phyloP scores from a whole-genome alignment of 495 filamentous ascomycete genomes.

The Hyaloscypha variabilis region DNA sequence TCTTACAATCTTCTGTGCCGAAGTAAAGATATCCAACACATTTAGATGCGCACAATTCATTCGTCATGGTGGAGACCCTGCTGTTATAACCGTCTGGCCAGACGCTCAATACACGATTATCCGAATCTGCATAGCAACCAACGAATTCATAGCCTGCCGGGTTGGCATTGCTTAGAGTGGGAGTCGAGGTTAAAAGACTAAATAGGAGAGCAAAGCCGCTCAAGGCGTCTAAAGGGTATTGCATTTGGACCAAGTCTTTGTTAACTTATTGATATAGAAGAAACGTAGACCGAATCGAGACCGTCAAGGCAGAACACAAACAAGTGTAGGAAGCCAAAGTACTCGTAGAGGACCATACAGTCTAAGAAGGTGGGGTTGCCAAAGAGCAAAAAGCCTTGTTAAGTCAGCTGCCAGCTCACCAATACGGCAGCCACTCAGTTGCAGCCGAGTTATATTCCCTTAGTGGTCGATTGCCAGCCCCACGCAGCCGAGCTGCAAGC shows the following conservation, averaged over 20 bases:
- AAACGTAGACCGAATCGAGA: background rate
- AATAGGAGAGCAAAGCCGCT: constrained; percentile 1
- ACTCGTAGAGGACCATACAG: background rate
- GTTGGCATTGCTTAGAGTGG: background rate
- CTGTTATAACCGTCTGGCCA: background rate
- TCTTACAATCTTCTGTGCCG: constrained; percentile 1
- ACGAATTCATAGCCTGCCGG: constrained; percentile 1
- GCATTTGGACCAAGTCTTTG: background rate
- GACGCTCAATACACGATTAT: background rate
- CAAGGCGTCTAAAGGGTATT: background rate
- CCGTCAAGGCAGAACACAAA: background rate
- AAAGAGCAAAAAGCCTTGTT: background rate
- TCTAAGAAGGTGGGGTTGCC: background rate
- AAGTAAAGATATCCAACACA: background rate
- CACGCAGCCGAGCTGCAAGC: background rate
- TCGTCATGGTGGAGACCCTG: constrained; percentile 1
- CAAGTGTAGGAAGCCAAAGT: background rate
- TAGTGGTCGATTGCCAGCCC: background rate
- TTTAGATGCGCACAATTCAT: background rate
- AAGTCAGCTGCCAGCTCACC: background rate
- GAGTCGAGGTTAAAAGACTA: background rate
- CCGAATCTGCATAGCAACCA: background rate
- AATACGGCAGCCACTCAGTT: background rate
- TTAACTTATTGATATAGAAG: background rate
- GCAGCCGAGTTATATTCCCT: background rate